Percentiles rank a stretch among this genome's conserved stretches.
Evolutionary conservation across 345 rosid genomes (phyloP).

Genomic region (Odontarrhena argentea): DNA sequence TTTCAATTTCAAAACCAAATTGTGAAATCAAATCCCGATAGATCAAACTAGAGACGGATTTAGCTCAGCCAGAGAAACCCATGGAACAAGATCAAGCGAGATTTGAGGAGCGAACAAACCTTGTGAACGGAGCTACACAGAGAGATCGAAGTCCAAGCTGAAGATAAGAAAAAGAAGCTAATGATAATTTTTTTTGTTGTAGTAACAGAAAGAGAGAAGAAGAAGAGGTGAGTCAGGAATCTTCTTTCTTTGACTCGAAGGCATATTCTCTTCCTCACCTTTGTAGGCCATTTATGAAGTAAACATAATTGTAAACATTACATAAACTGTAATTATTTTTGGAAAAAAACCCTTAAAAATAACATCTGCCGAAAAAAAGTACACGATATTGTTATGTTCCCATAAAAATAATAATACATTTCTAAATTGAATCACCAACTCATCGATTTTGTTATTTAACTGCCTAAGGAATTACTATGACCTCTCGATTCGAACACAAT

Average conservation of each 20-base stretch:
- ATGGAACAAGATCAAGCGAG: background rate
- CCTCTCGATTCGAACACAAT: no score
- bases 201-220: conserved; percentile 16
- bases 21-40: background rate
- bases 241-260: conserved; percentile 26
- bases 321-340: no score
- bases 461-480: no score
- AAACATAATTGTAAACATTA: no score
- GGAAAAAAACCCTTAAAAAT: no score
- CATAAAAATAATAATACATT: no score
- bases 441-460: no score
- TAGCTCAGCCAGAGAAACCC: background rate
- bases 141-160: conserved; percentile 13
- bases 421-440: no score
- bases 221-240: conserved; percentile 28
- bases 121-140: background rate
- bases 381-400: no score
- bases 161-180: background rate
- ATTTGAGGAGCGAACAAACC: conserved; percentile 28
- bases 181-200: background rate
- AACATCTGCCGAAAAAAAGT: no score
- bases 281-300: background rate
- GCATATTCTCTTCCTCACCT: conserved; percentile 29
- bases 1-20: conserved; percentile 1
- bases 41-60: background rate